Evolutionary conservation across 2,329 filamentous ascomycete genomes (phyloP), one percentile per base, ranked within the genome.

Genomic region (Lachnellula arida): DNA sequence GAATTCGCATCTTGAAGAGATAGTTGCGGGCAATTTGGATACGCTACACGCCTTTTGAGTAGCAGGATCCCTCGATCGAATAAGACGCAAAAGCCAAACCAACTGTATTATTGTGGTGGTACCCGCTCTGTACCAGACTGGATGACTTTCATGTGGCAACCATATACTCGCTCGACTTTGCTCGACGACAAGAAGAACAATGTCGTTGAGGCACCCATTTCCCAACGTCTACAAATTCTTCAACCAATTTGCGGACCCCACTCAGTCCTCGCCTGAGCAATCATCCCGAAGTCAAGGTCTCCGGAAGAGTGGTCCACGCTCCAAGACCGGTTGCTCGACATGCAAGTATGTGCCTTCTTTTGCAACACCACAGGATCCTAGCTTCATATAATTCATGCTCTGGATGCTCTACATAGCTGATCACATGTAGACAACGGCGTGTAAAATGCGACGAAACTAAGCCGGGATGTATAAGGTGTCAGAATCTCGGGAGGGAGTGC

Each of bases 401-500:
- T 44, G 28, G 12, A 53, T 28, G 8, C 22, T 22, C 32, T 44
- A 39, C n/a, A 19, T 53, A 32, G 52, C 63, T 65, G 55, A 65
- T 55, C 28, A 17, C 48, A 25, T 42, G 47, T 55, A 69, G 68
- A 59, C 64, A 67, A 60, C 66, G 68, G 39, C 61, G 67, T 32
- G 68, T 70, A 12, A 70, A 70, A 57, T 70, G 68, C 57, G 68
- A 70, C 53, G 68, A 70, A 56, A 66, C 65, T 19, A 67, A 68
- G 56, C 68, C 67, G 48, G 63, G 60, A 22, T 70, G 68, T 53
- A 56, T 68, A 23, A 60, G 68, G 58, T 70, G 68, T 54, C 65
- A 68, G 49, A 70, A 68, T 47, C 62, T 68, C 22, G 68, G 68
- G 37, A 65, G 67, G 37, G 64, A 68, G 55, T 70, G 68, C 58